These are phyloP conservation scores for Acanthamoeba sp. DNA, from an alignment of 208 protist species.

Conservation along the genomic window DNA sequence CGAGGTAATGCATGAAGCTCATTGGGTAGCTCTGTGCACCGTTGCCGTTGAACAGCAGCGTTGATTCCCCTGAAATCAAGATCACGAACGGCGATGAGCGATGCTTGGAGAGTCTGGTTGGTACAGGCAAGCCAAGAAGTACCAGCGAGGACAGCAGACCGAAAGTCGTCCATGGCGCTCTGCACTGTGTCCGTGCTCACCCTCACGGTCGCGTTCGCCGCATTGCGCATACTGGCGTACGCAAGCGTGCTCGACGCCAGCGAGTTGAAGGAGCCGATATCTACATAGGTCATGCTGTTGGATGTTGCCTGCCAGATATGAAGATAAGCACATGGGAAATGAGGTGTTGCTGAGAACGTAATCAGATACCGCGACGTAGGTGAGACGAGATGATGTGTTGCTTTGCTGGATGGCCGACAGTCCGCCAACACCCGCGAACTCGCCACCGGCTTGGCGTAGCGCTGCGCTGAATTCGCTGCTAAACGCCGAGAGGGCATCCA, in stretches of 20 bases:
- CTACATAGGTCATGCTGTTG: slow-evolving; percentile 53
- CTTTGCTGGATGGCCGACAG: background rate
- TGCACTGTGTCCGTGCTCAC: slow-evolving; percentile 11
- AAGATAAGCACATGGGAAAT: background rate
- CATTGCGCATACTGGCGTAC: background rate
- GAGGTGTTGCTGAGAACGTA: background rate
- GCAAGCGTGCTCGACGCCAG: background rate
- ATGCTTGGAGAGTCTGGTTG: no score
- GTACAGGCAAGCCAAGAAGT: no score
- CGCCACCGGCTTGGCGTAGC: background rate
- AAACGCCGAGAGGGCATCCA: background rate
- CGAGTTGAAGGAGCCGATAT: background rate
- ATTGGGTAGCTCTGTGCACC: slow-evolving; percentile 20
- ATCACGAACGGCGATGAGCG: no score
- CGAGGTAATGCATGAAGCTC: slow-evolving; percentile 48
- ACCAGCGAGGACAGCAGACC: background rate
- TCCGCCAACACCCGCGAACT: background rate
- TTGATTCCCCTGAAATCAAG: background rate
- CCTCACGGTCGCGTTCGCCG: background rate
- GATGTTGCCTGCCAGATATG: background rate
- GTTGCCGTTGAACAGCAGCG: background rate
- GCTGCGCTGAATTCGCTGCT: background rate
- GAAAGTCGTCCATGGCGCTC: slow-evolving; percentile 38
- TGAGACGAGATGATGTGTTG: background rate
- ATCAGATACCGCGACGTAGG: background rate